Base-by-base conservation (phyloP, 2,329 filamentous ascomycete genomes). In the Pochonia chlamydosporia region DNA sequence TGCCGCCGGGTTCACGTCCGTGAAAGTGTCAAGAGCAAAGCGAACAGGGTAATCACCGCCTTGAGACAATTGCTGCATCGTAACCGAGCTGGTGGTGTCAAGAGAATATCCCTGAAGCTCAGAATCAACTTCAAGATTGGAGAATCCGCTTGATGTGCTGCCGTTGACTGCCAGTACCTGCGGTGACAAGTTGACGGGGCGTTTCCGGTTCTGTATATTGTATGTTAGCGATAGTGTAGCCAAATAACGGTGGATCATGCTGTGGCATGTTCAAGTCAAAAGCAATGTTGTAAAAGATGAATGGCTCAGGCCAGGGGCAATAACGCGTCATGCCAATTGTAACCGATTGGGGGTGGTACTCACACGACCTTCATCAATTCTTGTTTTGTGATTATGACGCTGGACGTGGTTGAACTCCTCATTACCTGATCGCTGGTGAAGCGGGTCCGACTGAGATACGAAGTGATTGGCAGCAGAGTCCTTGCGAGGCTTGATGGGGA, bases 151-250 rank as follows among this genome's bases (percentile, higher is more conserved):
- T 65, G 65, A 62, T 46, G 78, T 75, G 65, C 76, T 76, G 65
- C 79, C 85, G 65, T 82, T 85, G 51, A 89, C 78, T 39, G 89
- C 85, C 54, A 85, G 82, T 42, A 95, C 85, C 61, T 92, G 88
- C 50, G 91, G 91, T 44, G 91, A 96, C 63, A 91, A 89, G 64
- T 96, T 85, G 60, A 91, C 90, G 43, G 89, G 88, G 59, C 88
- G 82, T 69, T 95, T 92, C 56, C 85, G 85, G 60, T 81, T 85
- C 81, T 89, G n/a, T n/a, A n/a, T n/a, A n/a, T n/a, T n/a, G n/a
- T n/a, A n/a, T n/a, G n/a, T n/a, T n/a, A n/a, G n/a, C n/a, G n/a
- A n/a, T n/a, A n/a, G n/a, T n/a, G n/a, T n/a, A n/a, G n/a, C n/a
- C n/a, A n/a, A n/a, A n/a, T n/a, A n/a, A n/a, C n/a, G n/a, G n/a